Percentiles rank a stretch among this genome's conserved stretches.
phyloP scores from a whole-genome alignment of 2,329 filamentous ascomycete species.

The Aspergillus melleus region DNA sequence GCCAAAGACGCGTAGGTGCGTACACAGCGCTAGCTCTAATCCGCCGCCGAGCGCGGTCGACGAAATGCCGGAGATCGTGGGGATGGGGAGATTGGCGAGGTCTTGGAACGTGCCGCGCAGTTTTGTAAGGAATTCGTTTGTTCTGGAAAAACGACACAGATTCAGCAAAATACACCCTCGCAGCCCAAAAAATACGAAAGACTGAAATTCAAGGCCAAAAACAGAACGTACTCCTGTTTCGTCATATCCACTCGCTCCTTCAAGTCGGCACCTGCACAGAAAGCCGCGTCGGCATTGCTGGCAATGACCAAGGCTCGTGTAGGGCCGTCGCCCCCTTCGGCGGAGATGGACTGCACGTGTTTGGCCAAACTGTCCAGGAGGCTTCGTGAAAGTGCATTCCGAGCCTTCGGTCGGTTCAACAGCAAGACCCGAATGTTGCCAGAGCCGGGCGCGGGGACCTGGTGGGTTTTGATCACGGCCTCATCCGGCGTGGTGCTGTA shows the following conservation, averaged over 20 bases:
- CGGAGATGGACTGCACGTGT: conserved; percentile 71
- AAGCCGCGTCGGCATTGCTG: conserved; percentile 80
- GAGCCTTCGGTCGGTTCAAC: conserved; percentile 78
- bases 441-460: conserved; percentile 72
- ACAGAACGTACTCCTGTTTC: conserved; percentile 65
- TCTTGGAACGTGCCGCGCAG: conserved; percentile 74
- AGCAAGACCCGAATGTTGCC: conserved; percentile 87
- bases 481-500: conserved; percentile 36
- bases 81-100: conserved; percentile 75
- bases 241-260: conserved; percentile 82
- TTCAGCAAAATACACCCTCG: neutral
- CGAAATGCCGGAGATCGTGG: conserved; percentile 84
- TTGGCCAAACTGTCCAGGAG: conserved; percentile 70
- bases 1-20: conserved; percentile 82
- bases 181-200: neutral
- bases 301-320: conserved; percentile 82
- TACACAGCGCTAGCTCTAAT: conserved; percentile 86
- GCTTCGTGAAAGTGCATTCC: conserved; percentile 85
- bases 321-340: conserved; percentile 55
- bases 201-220: neutral
- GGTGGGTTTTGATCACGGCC: conserved; percentile 63
- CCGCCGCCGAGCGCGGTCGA: conserved; percentile 89
- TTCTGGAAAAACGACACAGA: conserved; percentile 54
- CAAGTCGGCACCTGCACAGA: conserved; percentile 92
- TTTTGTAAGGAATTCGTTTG: conserved; percentile 71